A percentile compares a stretch with the other conserved stretches of the same genome.
Evolutionary conservation across 2,329 filamentous ascomycete species (phyloP).

Genomic region (Penicillium sp.): DNA sequence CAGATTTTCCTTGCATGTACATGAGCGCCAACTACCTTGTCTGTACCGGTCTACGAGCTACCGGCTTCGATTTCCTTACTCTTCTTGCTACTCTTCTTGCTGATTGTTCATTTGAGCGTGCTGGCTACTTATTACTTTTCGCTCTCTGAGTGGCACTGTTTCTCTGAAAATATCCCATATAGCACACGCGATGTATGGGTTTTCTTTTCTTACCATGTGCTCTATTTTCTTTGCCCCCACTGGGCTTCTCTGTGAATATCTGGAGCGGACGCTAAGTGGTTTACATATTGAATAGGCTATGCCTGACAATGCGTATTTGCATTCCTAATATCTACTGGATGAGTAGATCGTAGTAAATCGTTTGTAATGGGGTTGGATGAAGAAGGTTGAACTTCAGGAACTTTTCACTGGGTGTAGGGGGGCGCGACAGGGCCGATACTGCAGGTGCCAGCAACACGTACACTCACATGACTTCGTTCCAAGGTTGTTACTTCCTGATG

Average conservation of each 20-base stretch:
- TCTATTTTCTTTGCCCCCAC: background rate
- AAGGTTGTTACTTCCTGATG: too few species aligned
- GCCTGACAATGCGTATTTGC: background rate
- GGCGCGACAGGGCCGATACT: too few species aligned
- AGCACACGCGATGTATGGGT: background rate
- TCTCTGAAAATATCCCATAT: background rate
- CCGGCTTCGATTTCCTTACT: slow-evolving; percentile 5
- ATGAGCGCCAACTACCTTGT: slow-evolving; percentile 22
- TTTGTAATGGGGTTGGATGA: too few species aligned
- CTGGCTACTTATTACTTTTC: background rate
- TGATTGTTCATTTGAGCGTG: slow-evolving; percentile 6
- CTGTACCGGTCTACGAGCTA: slow-evolving; percentile 8
- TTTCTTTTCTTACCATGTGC: too few species aligned
- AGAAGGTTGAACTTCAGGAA: too few species aligned
- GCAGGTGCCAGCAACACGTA: too few species aligned
- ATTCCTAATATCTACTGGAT: background rate
- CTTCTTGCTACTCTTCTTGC: slow-evolving; percentile 7
- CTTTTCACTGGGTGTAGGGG: too few species aligned
- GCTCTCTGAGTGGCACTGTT: background rate
- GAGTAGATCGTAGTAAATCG: too few species aligned
- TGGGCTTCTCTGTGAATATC: slow-evolving; percentile 2
- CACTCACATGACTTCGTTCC: too few species aligned
- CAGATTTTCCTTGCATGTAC: slow-evolving; percentile 20
- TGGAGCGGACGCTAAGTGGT: background rate
- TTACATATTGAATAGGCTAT: background rate